phyloP scores from a whole-genome alignment of 2,329 filamentous ascomycete genomes.

The Penicillium verrucosum region DNA sequence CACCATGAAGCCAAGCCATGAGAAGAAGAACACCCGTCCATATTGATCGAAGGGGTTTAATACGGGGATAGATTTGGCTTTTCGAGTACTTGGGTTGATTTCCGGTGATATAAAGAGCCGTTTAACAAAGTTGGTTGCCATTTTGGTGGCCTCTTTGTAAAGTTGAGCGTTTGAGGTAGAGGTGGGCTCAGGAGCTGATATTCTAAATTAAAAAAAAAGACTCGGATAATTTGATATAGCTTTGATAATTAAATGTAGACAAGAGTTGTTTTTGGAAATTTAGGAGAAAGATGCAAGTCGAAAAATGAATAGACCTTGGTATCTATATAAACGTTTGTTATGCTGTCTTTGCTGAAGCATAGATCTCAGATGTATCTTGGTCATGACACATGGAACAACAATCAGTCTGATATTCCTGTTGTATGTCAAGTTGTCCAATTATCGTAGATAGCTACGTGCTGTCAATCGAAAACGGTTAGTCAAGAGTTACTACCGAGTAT shows the following conservation, averaged over 20 bases:
- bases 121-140: slow-evolving; percentile 27
- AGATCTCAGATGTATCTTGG: neutral
- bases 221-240: neutral
- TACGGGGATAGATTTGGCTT: slow-evolving; percentile 74
- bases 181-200: neutral
- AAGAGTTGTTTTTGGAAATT: neutral
- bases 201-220: neutral
- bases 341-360: neutral
- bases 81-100: slow-evolving; percentile 79
- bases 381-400: slow-evolving; percentile 14
- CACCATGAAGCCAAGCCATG: slow-evolving; percentile 80
- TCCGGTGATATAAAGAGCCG: slow-evolving; percentile 55
- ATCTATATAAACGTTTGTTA: slow-evolving; percentile 10
- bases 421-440: neutral
- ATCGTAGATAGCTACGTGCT: neutral
- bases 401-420: slow-evolving; percentile 5
- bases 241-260: neutral
- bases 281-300: neutral
- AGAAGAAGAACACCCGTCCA: slow-evolving; percentile 86
- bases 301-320: neutral
- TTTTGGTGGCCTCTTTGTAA: neutral
- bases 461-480: neutral
- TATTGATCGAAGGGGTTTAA: slow-evolving; percentile 76
- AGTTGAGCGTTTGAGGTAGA: neutral
- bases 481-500: slow-evolving; percentile 6